Evolutionary conservation across 768 basidiomycete species (phyloP), one percentile per base, ranked within the genome.

Genomic region (Symmetrospora coprosmae): DNA sequence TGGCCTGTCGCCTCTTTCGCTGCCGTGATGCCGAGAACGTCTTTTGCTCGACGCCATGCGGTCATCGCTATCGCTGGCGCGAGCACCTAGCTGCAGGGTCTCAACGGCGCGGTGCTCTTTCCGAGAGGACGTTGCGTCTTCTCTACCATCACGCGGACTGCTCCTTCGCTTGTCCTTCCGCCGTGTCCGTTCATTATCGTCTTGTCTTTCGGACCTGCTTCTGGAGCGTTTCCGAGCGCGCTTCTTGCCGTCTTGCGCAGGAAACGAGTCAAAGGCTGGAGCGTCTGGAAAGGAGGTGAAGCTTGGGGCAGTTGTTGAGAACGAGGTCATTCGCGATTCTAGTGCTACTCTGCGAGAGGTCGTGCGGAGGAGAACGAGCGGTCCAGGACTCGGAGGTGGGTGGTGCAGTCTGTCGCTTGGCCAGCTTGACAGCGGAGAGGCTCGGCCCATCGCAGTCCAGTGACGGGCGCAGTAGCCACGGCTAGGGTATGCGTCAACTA

Each of bases 281-380:
- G 27, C 49, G 11, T 21, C 9, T 13, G 55, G 55, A 31, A 58
- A 58, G 40, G 55, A 58, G 17, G 55, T 45, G 55, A 58, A 58
- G 55, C 8, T 14, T 5, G 55, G 55, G 9, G 25, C 40, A 58
- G 11, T 50, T 11, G 23, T 50, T 25, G 11, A n/a, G n/a, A n/a
- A n/a, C n/a, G n/a, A n/a, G n/a, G n/a, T n/a, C n/a, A n/a, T n/a
- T n/a, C n/a, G n/a, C n/a, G n/a, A n/a, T n/a, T n/a, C n/a, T n/a
- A n/a, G n/a, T n/a, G n/a, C n/a, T n/a, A n/a, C n/a, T n/a, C n/a
- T n/a, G n/a, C n/a, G n/a, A n/a, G n/a, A n/a, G n/a, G n/a, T n/a
- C n/a, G n/a, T n/a, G n/a, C n/a, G n/a, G n/a, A n/a, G n/a, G n/a
- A n/a, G n/a, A n/a, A n/a, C n/a, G n/a, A n/a, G n/a, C n/a, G n/a